A percentile compares a stretch with the other conserved stretches of the same genome.
phyloP scores from a whole-genome alignment of 148 eudicot genomes.

The Hydrangea macrophylla region DNA sequence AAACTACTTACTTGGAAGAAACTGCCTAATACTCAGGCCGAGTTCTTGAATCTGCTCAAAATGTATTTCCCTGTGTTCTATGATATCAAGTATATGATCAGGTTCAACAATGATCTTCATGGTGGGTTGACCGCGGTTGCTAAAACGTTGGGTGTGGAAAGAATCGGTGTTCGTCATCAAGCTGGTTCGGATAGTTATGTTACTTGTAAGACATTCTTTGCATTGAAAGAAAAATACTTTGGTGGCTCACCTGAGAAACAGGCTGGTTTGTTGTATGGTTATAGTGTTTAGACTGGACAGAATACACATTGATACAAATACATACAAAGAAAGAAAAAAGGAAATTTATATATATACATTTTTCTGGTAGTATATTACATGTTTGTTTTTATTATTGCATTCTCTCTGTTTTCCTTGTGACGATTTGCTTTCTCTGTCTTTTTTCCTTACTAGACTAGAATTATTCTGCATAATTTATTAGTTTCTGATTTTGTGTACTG shows the following conservation, averaged over 20 bases:
- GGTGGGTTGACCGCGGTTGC: conserved; percentile 19
- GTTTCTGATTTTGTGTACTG: not conserved
- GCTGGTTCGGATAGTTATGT: conserved; percentile 20
- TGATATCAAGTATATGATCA: conserved; percentile 18
- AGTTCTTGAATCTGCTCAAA: conserved; percentile 9
- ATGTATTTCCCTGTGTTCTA: conserved; percentile 10
- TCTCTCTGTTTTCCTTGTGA: not conserved
- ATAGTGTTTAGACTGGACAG: conserved; percentile 15
- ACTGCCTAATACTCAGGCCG: conserved; percentile 14
- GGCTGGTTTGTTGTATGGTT: conserved; percentile 21
- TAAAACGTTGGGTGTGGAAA: conserved; percentile 7
- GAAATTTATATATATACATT: no score
- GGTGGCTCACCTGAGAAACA: conserved; percentile 13
- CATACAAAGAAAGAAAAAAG: not conserved
- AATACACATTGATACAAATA: conserved; percentile 6
- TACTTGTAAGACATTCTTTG: conserved; percentile 14
- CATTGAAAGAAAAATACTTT: conserved; percentile 17
- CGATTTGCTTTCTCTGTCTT: not conserved
- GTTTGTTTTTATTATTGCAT: not conserved
- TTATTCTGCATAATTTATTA: not conserved
- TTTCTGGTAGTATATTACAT: conserved; percentile 1
- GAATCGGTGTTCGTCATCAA: conserved; percentile 15
- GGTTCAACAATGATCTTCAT: not conserved
- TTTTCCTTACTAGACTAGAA: not conserved
- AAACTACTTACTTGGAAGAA: conserved; percentile 15